Evolutionary conservation across 1,284 basidiomycete genomes (phyloP).

Genomic region (Sanghuangporus weigelae): DNA sequence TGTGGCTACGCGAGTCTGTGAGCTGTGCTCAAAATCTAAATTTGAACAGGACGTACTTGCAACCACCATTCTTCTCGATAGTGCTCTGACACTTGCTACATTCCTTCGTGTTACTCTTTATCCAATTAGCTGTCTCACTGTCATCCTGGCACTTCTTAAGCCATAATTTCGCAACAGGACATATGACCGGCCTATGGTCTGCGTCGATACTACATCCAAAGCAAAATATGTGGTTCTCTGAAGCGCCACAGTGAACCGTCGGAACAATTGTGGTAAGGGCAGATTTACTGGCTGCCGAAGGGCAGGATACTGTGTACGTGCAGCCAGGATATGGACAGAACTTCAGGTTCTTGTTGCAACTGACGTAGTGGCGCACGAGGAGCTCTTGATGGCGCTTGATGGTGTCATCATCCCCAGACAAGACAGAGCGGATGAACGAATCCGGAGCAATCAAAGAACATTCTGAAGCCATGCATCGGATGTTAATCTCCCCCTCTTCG

Average conservation of each 20-base stretch:
- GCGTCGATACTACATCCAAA: conserved; percentile 84
- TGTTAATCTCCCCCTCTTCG: conserved; percentile 83
- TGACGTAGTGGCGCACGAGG: conserved; percentile 87
- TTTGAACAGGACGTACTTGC: conserved; percentile 70
- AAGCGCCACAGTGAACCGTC: conserved; percentile 77
- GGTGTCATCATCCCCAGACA: conserved; percentile 39
- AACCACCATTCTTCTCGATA: conserved; percentile 99
- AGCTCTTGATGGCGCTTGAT: conserved; percentile 79
- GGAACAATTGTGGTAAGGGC: conserved; percentile 82
- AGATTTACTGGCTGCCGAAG: conserved; percentile 63
- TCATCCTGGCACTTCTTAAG: conserved; percentile 97
- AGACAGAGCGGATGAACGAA: conserved; percentile 47
- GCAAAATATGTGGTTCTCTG: conserved; percentile 73
- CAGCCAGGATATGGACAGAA: conserved; percentile 90
- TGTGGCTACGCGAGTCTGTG: conserved; percentile 59
- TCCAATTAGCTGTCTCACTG: conserved; percentile 98
- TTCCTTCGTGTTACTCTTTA: conserved; percentile 99
- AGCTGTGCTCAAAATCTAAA: not conserved
- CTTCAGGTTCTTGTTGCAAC: conserved; percentile 77
- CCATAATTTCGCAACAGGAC: conserved; percentile 89
- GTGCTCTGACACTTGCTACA: conserved; percentile 93
- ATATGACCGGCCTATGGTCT: conserved; percentile 91
- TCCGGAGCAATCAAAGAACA: conserved; percentile 78
- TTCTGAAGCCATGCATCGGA: conserved; percentile 92
- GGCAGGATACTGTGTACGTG: conserved; percentile 87